phyloP scores from a whole-genome alignment of 1,139 yeast species.

The Diutina siamensis region DNA sequence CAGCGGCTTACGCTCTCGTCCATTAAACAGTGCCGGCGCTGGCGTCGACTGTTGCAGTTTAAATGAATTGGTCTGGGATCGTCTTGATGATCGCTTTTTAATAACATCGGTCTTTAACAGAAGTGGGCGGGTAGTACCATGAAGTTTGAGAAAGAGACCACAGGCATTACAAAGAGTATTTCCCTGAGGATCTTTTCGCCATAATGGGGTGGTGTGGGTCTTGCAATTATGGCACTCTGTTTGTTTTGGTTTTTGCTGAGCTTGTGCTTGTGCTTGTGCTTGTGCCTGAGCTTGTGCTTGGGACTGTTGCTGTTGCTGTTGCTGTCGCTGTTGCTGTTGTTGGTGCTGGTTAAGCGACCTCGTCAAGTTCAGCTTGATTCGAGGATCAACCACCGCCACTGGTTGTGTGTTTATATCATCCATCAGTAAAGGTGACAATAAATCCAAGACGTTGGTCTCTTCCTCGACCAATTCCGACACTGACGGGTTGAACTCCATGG shows the following conservation, averaged over 20 bases:
- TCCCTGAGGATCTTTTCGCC: constrained; percentile 48
- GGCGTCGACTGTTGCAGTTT: background rate
- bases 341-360: background rate
- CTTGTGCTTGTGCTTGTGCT: background rate
- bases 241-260: constrained; percentile 7
- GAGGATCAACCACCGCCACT: background rate
- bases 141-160: constrained; percentile 44
- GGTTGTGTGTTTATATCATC: background rate
- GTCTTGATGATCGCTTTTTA: constrained; percentile 39
- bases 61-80: constrained; percentile 9
- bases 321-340: background rate
- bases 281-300: background rate
- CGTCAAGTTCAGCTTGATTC: constrained; percentile 1
- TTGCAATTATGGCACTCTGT: constrained; percentile 40
- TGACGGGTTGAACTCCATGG: background rate
- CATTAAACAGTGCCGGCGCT: background rate
- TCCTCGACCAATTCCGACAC: background rate
- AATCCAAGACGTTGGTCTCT: background rate
- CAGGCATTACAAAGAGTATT: constrained; percentile 51
- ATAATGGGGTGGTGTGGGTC: constrained; percentile 44
- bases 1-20: background rate
- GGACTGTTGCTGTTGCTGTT: background rate
- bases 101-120: constrained; percentile 48
- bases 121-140: constrained; percentile 48
- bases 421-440: constrained; percentile 1